Percentiles rank a stretch among this genome's conserved stretches.
These are phyloP conservation scores for Nakazawaea ishiwadae DNA, from an alignment of 805 yeast species.

Conservation along the genomic window DNA sequence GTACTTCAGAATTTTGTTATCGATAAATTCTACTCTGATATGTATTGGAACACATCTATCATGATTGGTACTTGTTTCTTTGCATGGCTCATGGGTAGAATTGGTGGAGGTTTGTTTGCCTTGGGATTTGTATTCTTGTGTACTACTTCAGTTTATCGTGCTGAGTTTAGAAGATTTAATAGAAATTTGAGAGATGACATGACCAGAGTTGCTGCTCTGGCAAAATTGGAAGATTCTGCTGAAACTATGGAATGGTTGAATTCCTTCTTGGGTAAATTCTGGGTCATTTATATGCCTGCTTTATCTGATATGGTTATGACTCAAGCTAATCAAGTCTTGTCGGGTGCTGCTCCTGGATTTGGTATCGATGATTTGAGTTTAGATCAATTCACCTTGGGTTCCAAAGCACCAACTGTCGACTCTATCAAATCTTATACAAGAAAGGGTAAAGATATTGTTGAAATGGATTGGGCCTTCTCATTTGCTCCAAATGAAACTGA, in stretches of 20 bases:
- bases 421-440: constrained; percentile 70
- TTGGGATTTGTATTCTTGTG: constrained; percentile 54
- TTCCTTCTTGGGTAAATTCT: constrained; percentile 70
- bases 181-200: constrained; percentile 74
- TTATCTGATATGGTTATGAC: constrained; percentile 69
- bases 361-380: constrained; percentile 72
- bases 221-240: constrained; percentile 53
- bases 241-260: constrained; percentile 85
- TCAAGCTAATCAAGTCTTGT: constrained; percentile 62
- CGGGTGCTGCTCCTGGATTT: constrained; percentile 75
- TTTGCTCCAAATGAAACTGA: constrained; percentile 81
- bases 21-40: constrained; percentile 68
- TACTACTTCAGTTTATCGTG: constrained; percentile 62
- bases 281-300: constrained; percentile 89
- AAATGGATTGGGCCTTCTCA: constrained; percentile 81
- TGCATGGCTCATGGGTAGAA: constrained; percentile 61
- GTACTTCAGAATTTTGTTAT: constrained; percentile 53
- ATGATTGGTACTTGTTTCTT: constrained; percentile 70
- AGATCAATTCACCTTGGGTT: constrained; percentile 76
- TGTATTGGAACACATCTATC: constrained; percentile 64
- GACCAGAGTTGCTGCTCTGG: constrained; percentile 58
- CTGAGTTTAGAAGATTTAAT: constrained; percentile 72
- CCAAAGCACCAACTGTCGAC: constrained; percentile 74
- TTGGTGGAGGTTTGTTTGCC: constrained; percentile 63
- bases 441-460: constrained; percentile 60